Evolutionary conservation across 2,329 filamentous ascomycete genomes (phyloP).

Genomic region (Diaporthe ampelina): DNA sequence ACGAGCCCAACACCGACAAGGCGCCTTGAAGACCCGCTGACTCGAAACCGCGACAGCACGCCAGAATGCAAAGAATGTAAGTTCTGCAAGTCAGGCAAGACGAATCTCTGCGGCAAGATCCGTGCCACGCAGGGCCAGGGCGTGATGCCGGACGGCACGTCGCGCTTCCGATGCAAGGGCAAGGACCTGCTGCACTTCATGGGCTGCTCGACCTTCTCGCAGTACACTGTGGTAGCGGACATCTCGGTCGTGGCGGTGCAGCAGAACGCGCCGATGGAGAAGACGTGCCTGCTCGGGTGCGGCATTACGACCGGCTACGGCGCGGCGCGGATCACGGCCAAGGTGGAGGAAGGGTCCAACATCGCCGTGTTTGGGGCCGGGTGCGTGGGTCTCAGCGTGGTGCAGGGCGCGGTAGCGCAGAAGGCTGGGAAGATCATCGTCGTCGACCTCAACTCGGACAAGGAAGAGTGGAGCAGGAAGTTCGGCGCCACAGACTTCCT

Average conservation of each 20-base stretch:
- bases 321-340: conserved; percentile 92
- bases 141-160: conserved; percentile 97
- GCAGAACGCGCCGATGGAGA: conserved; percentile 91
- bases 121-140: conserved; percentile 95
- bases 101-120: conserved; percentile 99
- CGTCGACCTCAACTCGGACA: conserved; percentile 83
- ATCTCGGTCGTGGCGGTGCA: conserved; percentile 98
- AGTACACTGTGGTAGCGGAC: conserved; percentile 98
- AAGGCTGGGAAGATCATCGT: conserved; percentile 84
- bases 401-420: conserved; percentile 92
- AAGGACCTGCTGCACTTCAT: conserved; percentile 98
- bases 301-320: conserved; percentile 99
- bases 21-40: not conserved
- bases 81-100: conserved; percentile 99
- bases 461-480: conserved; percentile 93
- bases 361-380: conserved; percentile 95
- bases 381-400: conserved; percentile 94
- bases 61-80: conserved; percentile 98
- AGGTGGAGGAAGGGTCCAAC: conserved; percentile 89
- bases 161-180: conserved; percentile 94
- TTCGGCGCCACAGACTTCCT: conserved; percentile 98
- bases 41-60: conserved; percentile 70
- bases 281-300: conserved; percentile 94
- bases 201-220: conserved; percentile 98
- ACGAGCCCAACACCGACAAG: conserved; percentile 6